These are phyloP conservation scores for Xylariaceae sp. DNA, from an alignment of 2,329 filamentous ascomycete genomes.

Conservation along the genomic window DNA sequence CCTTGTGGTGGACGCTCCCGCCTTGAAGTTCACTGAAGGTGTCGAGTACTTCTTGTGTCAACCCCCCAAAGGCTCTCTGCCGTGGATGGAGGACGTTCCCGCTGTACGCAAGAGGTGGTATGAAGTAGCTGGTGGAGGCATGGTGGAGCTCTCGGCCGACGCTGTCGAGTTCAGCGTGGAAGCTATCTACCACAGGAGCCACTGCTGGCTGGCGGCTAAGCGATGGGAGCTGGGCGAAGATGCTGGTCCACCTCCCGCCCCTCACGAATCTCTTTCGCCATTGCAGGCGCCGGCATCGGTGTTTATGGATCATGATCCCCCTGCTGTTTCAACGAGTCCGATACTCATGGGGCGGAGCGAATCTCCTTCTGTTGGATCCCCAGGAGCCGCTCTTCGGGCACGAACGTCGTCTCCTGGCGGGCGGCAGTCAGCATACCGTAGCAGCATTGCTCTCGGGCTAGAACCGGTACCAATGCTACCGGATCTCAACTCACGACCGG, in stretches of 20 bases:
- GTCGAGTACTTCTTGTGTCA: conserved; percentile 82
- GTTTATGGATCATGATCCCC: conserved; percentile 27
- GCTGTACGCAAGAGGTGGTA: conserved; percentile 69
- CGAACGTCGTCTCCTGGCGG: conserved; percentile 22
- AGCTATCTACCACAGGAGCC: conserved; percentile 30
- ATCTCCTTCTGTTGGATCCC: conserved; percentile 22
- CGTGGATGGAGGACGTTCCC: conserved; percentile 66
- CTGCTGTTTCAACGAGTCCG: conserved; percentile 16
- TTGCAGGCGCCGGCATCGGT: conserved; percentile 27
- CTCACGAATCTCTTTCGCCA: conserved; percentile 21
- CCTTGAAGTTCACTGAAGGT: conserved; percentile 61
- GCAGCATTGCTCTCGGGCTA: conserved; percentile 28
- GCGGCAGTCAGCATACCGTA: conserved; percentile 23
- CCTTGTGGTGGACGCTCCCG: conserved; percentile 71
- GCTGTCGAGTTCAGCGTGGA: conserved; percentile 44
- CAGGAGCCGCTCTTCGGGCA: conserved; percentile 21
- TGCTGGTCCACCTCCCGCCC: conserved; percentile 12
- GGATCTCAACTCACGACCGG: conserved; percentile 13
- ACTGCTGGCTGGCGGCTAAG: conserved; percentile 31
- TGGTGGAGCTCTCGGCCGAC: conserved; percentile 57
- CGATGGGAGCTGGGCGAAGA: conserved; percentile 27
- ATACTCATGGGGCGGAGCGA: conserved; percentile 22
- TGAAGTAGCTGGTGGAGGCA: conserved; percentile 61
- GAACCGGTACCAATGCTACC: conserved; percentile 25
- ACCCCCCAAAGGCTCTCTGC: conserved; percentile 65